Base-by-base conservation (phyloP, 78 protist species). In the slime mould (Dictyostelium discoideum) region DNA sequence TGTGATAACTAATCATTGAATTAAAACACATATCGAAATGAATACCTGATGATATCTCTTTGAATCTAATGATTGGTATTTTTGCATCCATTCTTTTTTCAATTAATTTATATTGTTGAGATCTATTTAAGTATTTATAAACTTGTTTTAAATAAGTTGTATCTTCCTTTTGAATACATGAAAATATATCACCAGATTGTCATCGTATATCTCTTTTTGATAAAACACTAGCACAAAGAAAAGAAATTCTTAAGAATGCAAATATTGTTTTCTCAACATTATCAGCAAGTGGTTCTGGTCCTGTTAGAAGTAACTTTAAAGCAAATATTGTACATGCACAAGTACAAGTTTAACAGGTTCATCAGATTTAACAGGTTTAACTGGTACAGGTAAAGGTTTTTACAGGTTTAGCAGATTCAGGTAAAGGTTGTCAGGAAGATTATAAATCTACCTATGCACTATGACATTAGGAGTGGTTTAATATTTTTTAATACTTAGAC, bases 241-340 rank as follows among this genome's bases (percentile, higher is more conserved):
- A 9, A 37, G 40, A 54, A 18, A 57, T 67, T 57, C 82, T 48
- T 44, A 42, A 8, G 16, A 84, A 24, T 65, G 92, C 6, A 18
- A 60, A 29, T 11, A 92, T 97, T 16, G 18, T 95, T 22, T 65
- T 83, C 42, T 76, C 92, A 8, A 97, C 98, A 8, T 18, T 97
- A 18, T 90, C 96, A 11, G 93, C 96, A 39, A 76, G 84, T 78
- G 92, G 92, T 29, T 39, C 40, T 5, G 72, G 57, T 8, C 1
- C 37, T 0, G n/a, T 78, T 16, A 6, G 18, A 3, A 78, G n/a
- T 20, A 16, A 10, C 10, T 78, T 78, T 37, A 26, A 10, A 29
- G 42, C 80, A 73, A 11, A 32, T n/a, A 65, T 83, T 26, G 96
- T 97, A 63, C n/a, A n/a, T n/a, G n/a, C n/a, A n/a, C n/a, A n/a